phyloP scores from a whole-genome alignment of 1,139 yeast species.

The Geotrichum klebahnii region DNA sequence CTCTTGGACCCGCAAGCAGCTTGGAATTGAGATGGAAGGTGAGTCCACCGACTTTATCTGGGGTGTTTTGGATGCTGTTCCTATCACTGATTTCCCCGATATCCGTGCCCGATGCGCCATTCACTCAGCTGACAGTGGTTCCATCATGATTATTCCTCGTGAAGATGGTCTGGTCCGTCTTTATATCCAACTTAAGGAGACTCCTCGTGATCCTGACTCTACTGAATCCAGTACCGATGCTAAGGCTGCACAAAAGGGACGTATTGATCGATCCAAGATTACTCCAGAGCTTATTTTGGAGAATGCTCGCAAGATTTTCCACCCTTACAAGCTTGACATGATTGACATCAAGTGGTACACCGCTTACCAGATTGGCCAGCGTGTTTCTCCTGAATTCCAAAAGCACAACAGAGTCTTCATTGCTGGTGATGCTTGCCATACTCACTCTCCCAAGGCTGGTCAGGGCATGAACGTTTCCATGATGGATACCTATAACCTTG shows the following conservation, averaged over 20 bases:
- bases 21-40: slow-evolving; percentile 38
- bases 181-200: slow-evolving; percentile 38
- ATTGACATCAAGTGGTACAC: slow-evolving; percentile 40
- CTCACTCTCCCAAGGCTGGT: slow-evolving; percentile 44
- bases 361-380: slow-evolving; percentile 42
- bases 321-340: slow-evolving; percentile 39
- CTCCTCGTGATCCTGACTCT: slow-evolving; percentile 32
- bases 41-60: slow-evolving; percentile 42
- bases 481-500: slow-evolving; percentile 41
- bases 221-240: slow-evolving; percentile 17
- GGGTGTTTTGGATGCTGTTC: slow-evolving; percentile 43
- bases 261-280: slow-evolving; percentile 36
- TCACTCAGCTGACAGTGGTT: slow-evolving; percentile 39
- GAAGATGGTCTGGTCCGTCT: slow-evolving; percentile 40
- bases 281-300: slow-evolving; percentile 37
- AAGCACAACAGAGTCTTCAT: slow-evolving; percentile 37
- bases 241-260: slow-evolving; percentile 26
- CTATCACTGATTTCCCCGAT: slow-evolving; percentile 42
- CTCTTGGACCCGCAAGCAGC: slow-evolving; percentile 39
- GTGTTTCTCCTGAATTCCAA: slow-evolving; percentile 38
- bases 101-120: slow-evolving; percentile 40
- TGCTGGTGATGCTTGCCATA: slow-evolving; percentile 44
- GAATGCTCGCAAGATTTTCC: slow-evolving; percentile 37
- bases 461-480: slow-evolving; percentile 44
- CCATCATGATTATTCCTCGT: slow-evolving; percentile 41